Evolutionary conservation across 257 asterid genomes (phyloP).

Genomic region (Plantago major): DNA sequence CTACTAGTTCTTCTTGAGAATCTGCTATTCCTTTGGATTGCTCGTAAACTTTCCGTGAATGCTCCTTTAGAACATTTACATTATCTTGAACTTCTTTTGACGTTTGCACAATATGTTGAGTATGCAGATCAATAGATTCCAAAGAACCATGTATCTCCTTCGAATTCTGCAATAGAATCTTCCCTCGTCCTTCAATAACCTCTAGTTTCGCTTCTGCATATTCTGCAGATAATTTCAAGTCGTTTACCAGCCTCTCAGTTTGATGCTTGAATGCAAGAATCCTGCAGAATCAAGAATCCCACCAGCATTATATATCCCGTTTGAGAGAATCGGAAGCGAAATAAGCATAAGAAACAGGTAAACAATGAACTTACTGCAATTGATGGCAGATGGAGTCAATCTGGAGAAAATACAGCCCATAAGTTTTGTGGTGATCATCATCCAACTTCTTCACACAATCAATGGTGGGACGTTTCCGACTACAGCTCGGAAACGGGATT

Average conservation of each 20-base stretch:
- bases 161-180: constrained; percentile 36
- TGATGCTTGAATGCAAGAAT: constrained; percentile 46
- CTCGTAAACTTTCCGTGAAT: constrained; percentile 39
- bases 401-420: constrained; percentile 44
- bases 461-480: constrained; percentile 26
- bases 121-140: constrained; percentile 35
- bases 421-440: constrained; percentile 31
- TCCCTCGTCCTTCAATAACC: constrained; percentile 43
- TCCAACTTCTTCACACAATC: constrained; percentile 39
- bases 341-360: too few species aligned
- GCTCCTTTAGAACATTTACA: constrained; percentile 31
- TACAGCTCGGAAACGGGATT: constrained; percentile 39
- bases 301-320: not conserved
- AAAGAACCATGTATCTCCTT: constrained; percentile 41
- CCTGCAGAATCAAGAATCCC: constrained; percentile 23
- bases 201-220: constrained; percentile 46
- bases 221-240: constrained; percentile 45
- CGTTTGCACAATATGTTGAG: constrained; percentile 40
- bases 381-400: constrained; percentile 61
- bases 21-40: constrained; percentile 52
- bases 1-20: constrained; percentile 40
- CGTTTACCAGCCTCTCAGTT: constrained; percentile 60
- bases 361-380: constrained; percentile 41
- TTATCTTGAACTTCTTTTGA: constrained; percentile 40
- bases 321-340: too few species aligned